A percentile compares a stretch with the other conserved stretches of the same genome.
These are phyloP conservation scores for Aspergillus cristatus DNA, from an alignment of 495 filamentous ascomycete species.

Conservation along the genomic window DNA sequence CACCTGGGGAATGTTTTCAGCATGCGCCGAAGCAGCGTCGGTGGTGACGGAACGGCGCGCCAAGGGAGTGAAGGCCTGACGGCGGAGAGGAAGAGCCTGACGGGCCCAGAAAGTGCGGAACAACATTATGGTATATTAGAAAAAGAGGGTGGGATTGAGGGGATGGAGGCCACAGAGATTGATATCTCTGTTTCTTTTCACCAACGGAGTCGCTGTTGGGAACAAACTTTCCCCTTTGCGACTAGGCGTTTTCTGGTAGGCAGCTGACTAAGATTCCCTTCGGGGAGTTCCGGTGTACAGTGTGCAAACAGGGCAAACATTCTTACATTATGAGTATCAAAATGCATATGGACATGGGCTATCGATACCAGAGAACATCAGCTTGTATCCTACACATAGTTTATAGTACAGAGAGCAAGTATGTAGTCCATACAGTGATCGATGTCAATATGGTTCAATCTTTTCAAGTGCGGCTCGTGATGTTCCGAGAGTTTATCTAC, in stretches of 20 bases:
- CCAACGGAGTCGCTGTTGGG: constrained; percentile 35
- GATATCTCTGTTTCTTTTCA: constrained; percentile 12
- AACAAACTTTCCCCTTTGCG: constrained; percentile 28
- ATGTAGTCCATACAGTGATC: too few relatives aligned
- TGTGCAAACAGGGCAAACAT: constrained; percentile 25
- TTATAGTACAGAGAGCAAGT: too few relatives aligned
- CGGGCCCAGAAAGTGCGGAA: constrained; percentile 35
- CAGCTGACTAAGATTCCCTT: constrained; percentile 13
- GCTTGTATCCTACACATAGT: too few relatives aligned
- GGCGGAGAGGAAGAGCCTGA: constrained; percentile 43
- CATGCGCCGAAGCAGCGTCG: constrained; percentile 84
- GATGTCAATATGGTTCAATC: too few relatives aligned
- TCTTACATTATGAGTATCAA: too few relatives aligned
- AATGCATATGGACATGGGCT: too few relatives aligned
- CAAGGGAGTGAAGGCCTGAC: constrained; percentile 43
- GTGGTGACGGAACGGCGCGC: constrained; percentile 77
- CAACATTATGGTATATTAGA: constrained; percentile 28
- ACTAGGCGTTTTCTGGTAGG: constrained; percentile 10
- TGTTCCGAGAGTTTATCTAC: too few relatives aligned
- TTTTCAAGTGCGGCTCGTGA: too few relatives aligned
- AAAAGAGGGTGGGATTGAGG: constrained; percentile 14
- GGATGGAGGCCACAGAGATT: constrained; percentile 16
- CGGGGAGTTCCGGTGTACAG: constrained; percentile 28
- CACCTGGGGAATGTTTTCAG: constrained; percentile 65
- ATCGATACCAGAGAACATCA: too few relatives aligned